A percentile compares a stretch with the other conserved stretches of the same genome.
phyloP scores from a whole-genome alignment of 2,329 filamentous ascomycete genomes.

The Aspergillus felis region DNA sequence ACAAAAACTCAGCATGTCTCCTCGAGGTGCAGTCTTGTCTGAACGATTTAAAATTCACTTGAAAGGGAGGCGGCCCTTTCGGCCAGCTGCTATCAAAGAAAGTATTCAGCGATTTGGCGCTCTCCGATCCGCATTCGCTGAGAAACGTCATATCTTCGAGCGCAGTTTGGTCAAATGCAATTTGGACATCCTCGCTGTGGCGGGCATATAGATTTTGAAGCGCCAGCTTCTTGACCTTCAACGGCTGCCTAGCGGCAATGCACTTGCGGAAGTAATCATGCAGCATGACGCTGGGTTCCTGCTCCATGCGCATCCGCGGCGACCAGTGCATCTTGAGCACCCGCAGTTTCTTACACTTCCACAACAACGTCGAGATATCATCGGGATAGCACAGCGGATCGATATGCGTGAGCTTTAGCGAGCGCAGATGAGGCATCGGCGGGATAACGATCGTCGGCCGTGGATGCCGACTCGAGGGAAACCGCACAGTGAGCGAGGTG shows the following conservation, averaged over 20 bases:
- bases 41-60: slow-evolving; percentile 45
- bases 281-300: slow-evolving; percentile 55
- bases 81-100: slow-evolving; percentile 58
- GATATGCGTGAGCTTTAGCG: slow-evolving; percentile 55
- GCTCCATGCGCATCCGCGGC: slow-evolving; percentile 56
- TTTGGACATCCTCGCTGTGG: slow-evolving; percentile 46
- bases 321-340: slow-evolving; percentile 58
- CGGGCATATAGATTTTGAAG: slow-evolving; percentile 58
- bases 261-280: slow-evolving; percentile 55
- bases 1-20: slow-evolving; percentile 43
- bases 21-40: slow-evolving; percentile 48
- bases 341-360: slow-evolving; percentile 51
- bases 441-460: slow-evolving; percentile 56
- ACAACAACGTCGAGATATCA: slow-evolving; percentile 55
- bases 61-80: slow-evolving; percentile 24
- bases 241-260: slow-evolving; percentile 42
- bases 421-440: slow-evolving; percentile 52
- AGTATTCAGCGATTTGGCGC: slow-evolving; percentile 36
- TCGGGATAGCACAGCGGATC: slow-evolving; percentile 63
- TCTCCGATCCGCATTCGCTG: slow-evolving; percentile 48
- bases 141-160: slow-evolving; percentile 52
- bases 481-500: slow-evolving; percentile 52
- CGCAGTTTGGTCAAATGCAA: slow-evolving; percentile 38
- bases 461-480: slow-evolving; percentile 54
- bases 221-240: slow-evolving; percentile 49